These are phyloP conservation scores for Arachnomyces sp. DNA, from an alignment of 2,329 filamentous ascomycete species.

Conservation along the genomic window DNA sequence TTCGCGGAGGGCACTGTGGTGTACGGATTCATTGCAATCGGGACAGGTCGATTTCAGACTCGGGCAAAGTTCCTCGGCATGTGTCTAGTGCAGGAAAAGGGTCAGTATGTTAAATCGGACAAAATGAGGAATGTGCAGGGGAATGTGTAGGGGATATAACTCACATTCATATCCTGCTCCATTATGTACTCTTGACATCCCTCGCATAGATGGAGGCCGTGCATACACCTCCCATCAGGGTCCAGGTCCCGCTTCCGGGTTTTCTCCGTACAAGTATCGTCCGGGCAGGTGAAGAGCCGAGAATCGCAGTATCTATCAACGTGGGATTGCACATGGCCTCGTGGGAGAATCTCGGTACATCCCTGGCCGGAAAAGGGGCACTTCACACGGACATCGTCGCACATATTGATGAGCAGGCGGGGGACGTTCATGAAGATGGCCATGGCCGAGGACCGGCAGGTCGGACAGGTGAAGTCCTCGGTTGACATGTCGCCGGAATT, in stretches of 20 bases:
- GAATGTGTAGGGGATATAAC: slow-evolving; percentile 12
- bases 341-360: slow-evolving; percentile 45
- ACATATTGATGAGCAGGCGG: slow-evolving; percentile 51
- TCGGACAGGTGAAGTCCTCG: slow-evolving; percentile 44
- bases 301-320: slow-evolving; percentile 54
- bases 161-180: slow-evolving; percentile 46
- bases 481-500: slow-evolving; percentile 24
- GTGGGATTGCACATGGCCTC: slow-evolving; percentile 51
- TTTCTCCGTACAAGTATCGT: slow-evolving; percentile 41
- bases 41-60: slow-evolving; percentile 28
- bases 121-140: not conserved
- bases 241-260: slow-evolving; percentile 50
- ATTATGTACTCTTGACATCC: slow-evolving; percentile 46
- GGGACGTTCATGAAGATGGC: slow-evolving; percentile 38
- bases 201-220: slow-evolving; percentile 44
- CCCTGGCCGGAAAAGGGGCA: slow-evolving; percentile 50
- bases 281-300: slow-evolving; percentile 45
- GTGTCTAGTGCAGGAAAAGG: slow-evolving; percentile 21
- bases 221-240: slow-evolving; percentile 42
- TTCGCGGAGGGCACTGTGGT: slow-evolving; percentile 24
- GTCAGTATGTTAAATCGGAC: slow-evolving; percentile 1
- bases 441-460: slow-evolving; percentile 43
- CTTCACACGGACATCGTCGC: slow-evolving; percentile 52
- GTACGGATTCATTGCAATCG: slow-evolving; percentile 28
- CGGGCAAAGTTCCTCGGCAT: slow-evolving; percentile 30